Base-by-base conservation (phyloP, 1,284 basidiomycete genomes). In the Pisolithus thermaeus region DNA sequence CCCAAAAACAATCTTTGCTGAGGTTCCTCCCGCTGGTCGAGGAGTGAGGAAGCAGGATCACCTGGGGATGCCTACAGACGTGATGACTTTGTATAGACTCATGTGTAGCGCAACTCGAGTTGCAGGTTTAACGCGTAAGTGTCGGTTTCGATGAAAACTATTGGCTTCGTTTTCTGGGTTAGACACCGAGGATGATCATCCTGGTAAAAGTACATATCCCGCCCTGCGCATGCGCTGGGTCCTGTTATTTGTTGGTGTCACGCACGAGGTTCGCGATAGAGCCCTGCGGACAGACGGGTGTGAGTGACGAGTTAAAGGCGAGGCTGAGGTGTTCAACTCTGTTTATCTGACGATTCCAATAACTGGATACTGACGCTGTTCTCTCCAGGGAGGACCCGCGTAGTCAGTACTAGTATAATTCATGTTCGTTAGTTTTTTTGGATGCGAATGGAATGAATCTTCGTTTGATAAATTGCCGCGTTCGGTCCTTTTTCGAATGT, bases 1-100 rank as follows among this genome's bases (percentile, higher is more conserved):
- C 84, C 84, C 83, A 79, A 90, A 90, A 90, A 90, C 87, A 89
- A 79, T 90, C 86, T 84, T 79, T 80, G 87, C 87, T 81, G 87
- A 76, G 74, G 87, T 78, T 81, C 73, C 77, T 90, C 87, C 88
- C 87, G 69, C 66, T 79, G 88, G 87, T 90, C 69, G 88, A 90
- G 87, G 78, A 75, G 83, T 71, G 41, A 88, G 84, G 87, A 90
- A 74, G 87, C 87, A 77, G 82, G 87, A 90, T 84, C 83, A 90
- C 87, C 87, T 90, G 84, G 84, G 78, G 84, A 73, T 67, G 79
- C 73, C 78, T 68, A 90, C 83, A 87, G 73, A 55, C 58, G 55
- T 60, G 58, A 48, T 36, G 32, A 22, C 12, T 46, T 18, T 52
- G 7, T 47, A 14, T 43, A 39, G 39, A 30, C 8, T 45, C 57